Percentiles rank a stretch among this genome's conserved stretches.
Evolutionary conservation across 116 monocot species (phyloP).

Genomic region (Dioscorea cayenensis): DNA sequence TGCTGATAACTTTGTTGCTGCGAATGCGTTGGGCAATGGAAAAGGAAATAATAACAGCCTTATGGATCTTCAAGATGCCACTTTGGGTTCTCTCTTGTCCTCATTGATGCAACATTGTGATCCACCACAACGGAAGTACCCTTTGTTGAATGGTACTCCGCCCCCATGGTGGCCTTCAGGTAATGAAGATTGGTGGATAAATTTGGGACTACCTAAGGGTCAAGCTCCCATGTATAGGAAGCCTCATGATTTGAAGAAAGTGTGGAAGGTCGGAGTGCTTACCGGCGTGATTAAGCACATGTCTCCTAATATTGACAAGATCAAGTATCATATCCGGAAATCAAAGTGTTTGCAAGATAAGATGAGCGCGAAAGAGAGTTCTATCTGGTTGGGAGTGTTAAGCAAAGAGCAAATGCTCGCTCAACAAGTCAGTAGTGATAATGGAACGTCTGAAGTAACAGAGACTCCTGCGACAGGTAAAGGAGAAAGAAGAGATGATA

Average conservation of each 20-base stretch:
- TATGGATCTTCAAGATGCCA: slow-evolving; percentile 84
- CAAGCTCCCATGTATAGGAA: slow-evolving; percentile 69
- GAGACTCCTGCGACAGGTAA: slow-evolving; percentile 31
- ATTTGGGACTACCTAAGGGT: slow-evolving; percentile 59
- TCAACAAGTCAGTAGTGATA: slow-evolving; percentile 22
- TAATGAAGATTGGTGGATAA: slow-evolving; percentile 75
- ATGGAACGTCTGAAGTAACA: slow-evolving; percentile 48
- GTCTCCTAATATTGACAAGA: slow-evolving; percentile 79
- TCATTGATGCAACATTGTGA: slow-evolving; percentile 88
- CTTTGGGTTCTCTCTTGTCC: slow-evolving; percentile 74
- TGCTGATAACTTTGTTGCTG: slow-evolving; percentile 35
- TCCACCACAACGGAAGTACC: slow-evolving; percentile 77
- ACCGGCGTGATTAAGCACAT: slow-evolving; percentile 82
- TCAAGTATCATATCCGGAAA: slow-evolving; percentile 61
- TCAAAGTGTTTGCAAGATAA: slow-evolving; percentile 91
- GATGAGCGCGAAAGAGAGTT: slow-evolving; percentile 83
- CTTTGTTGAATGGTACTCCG: slow-evolving; percentile 61
- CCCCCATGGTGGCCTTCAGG: slow-evolving; percentile 92
- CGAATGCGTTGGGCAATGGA: slow-evolving; percentile 19
- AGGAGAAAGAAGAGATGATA: slow-evolving; percentile 33
- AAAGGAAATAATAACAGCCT: slow-evolving; percentile 44
- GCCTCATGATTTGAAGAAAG: slow-evolving; percentile 87
- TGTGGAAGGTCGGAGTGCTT: slow-evolving; percentile 85
- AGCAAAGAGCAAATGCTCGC: slow-evolving; percentile 44
- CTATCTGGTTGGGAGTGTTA: slow-evolving; percentile 73